Conservation (phyloP, 2,329 filamentous ascomycete genomes). For the Fusarium goolgardi region DNA sequence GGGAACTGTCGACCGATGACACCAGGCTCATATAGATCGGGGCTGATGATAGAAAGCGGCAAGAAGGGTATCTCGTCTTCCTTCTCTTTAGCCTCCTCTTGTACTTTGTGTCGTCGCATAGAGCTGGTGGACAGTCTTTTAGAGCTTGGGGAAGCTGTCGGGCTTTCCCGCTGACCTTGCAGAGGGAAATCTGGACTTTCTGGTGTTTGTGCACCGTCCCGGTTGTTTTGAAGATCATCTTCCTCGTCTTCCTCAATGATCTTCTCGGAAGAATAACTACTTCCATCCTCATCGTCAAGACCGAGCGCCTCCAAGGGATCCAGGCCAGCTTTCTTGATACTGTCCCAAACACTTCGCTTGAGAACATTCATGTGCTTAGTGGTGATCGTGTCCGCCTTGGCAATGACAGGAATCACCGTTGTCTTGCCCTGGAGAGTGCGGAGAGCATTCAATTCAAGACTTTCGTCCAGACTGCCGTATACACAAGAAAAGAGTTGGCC, state of each 20-base stretch:
- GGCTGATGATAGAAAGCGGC: slow-evolving; percentile 92
- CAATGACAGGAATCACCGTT: slow-evolving; percentile 92
- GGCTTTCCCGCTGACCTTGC: slow-evolving; percentile 49
- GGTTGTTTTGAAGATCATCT: slow-evolving; percentile 24
- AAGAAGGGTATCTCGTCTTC: slow-evolving; percentile 75
- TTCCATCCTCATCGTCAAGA: slow-evolving; percentile 78
- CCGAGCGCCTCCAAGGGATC: slow-evolving; percentile 90
- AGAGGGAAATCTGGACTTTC: slow-evolving; percentile 55
- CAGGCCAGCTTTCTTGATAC: slow-evolving; percentile 84
- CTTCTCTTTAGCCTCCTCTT: slow-evolving; percentile 60
- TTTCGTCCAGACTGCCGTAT: slow-evolving; percentile 82
- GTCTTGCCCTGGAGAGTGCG: slow-evolving; percentile 92
- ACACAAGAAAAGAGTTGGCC: slow-evolving; percentile 58
- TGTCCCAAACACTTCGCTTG: slow-evolving; percentile 90
- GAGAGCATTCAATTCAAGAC: slow-evolving; percentile 90
- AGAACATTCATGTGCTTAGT: slow-evolving; percentile 91
- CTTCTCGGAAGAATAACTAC: slow-evolving; percentile 64
- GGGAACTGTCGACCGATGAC: slow-evolving; percentile 89
- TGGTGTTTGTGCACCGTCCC: slow-evolving; percentile 41
- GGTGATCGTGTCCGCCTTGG: slow-evolving; percentile 98
- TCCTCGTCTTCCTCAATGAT: slow-evolving; percentile 66
- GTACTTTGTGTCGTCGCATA: slow-evolving; percentile 58
- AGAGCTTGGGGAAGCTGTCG: slow-evolving; percentile 53
- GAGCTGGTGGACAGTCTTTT: slow-evolving; percentile 62
- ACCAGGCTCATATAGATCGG: slow-evolving; percentile 86